Evolutionary conservation across 1,284 basidiomycete species (phyloP).

Genomic region (Irpex sp.): DNA sequence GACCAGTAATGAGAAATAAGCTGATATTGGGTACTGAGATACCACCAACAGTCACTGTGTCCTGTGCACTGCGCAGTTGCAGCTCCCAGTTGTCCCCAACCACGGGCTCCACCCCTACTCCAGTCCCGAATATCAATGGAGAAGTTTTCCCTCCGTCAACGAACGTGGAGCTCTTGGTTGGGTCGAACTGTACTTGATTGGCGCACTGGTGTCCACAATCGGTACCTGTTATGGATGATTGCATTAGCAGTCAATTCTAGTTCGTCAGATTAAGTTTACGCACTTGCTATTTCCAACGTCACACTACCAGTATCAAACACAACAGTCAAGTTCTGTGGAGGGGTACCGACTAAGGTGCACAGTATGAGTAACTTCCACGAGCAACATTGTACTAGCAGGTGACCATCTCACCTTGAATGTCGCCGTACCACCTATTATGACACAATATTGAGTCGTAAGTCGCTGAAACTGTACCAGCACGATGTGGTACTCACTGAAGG

Average conservation of each 20-base stretch:
- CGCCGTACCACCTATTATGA: constrained; percentile 46
- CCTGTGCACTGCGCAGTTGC: constrained; percentile 37
- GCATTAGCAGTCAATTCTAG: background rate
- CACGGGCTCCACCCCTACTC: constrained; percentile 55
- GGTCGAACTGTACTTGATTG: constrained; percentile 44
- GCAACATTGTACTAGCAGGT: background rate
- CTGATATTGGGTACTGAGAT: constrained; percentile 33
- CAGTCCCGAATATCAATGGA: constrained; percentile 49
- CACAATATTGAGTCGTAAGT: constrained; percentile 3
- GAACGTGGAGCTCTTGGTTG: constrained; percentile 46
- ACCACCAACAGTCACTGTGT: constrained; percentile 46
- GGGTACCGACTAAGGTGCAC: constrained; percentile 37
- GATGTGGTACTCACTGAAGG: constrained; percentile 38
- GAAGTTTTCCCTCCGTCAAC: constrained; percentile 36
- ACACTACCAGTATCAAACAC: constrained; percentile 55
- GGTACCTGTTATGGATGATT: constrained; percentile 32
- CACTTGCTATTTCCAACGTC: constrained; percentile 47
- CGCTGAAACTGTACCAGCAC: background rate
- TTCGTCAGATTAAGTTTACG: constrained; percentile 10
- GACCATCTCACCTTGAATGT: constrained; percentile 27
- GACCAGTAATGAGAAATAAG: constrained; percentile 47
- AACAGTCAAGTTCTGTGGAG: constrained; percentile 45
- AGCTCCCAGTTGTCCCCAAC: constrained; percentile 42
- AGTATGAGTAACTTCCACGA: background rate
- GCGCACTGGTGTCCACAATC: constrained; percentile 40